Evolutionary conservation across 495 filamentous ascomycete genomes (phyloP), one percentile per base, ranked within the genome.

Genomic region (Xylaria venustula): DNA sequence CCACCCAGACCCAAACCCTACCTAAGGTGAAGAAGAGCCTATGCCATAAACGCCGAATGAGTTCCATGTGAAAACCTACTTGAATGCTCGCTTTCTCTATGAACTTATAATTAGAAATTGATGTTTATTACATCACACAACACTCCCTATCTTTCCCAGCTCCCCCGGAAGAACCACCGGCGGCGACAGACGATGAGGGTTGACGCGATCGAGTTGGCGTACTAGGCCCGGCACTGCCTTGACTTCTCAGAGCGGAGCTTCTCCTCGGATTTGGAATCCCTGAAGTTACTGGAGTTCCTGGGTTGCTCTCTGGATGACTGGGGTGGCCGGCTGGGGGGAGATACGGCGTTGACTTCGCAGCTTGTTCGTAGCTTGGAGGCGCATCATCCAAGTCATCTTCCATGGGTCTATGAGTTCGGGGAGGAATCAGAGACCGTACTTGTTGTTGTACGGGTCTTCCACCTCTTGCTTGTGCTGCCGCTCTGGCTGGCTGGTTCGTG

Each of bases 281-380:
- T 34, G 5, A 11, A 11, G 30, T 34, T 34, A n/a, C n/a, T 11
- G 30, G 30, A 34, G 5, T 67, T 36, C 58, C 66, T 14, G 72
- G 71, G 22, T 64, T 77, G 53, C 79, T 79, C n/a, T 66, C 66
- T 37, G 84, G 80, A 66, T 80, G 79, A 26, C 77, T 79, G 0
- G 89, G 84, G 59, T 85, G 83, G 17, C 82, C 78, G 20, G 74
- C 69, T 0, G 88, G 87, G 3, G 88, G 86, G 11, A 85, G 74
- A 62, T 91, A 92, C 6, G 82, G 80, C 7, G 79, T 81, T 49
- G 81, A 79, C 30, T 79, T 83, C 0, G 89, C 82, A 7, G 89
- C 88, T 76, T 93, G 88, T 73, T 94, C 91, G 69, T 96, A 96
- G 14, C 84, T 87, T 6, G 91, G 91, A 11, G 90, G 91, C 3